Conservation (phyloP, 202 grass and related monocot genomes). For the Musa balbisiana region DNA sequence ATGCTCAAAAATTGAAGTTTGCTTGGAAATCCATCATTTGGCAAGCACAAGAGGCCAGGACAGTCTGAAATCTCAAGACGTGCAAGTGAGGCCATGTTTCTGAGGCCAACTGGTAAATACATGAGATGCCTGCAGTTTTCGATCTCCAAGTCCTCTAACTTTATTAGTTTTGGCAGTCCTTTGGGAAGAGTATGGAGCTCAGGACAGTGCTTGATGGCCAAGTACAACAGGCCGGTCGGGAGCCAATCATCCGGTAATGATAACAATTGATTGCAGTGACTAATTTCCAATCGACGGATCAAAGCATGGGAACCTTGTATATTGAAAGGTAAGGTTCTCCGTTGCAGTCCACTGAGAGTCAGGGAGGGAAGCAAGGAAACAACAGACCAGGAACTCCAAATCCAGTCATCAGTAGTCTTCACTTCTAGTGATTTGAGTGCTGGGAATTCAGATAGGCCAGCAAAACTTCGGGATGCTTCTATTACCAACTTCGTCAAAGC, state of each 20-base stretch:
- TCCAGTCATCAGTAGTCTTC: slow-evolving; percentile 27
- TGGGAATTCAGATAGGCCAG: slow-evolving; percentile 17
- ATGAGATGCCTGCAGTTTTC: slow-evolving; percentile 20
- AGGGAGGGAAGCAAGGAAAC: slow-evolving; percentile 27
- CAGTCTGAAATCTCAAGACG: slow-evolving; percentile 37
- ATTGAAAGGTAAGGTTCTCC: not conserved
- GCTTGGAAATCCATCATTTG: slow-evolving; percentile 25
- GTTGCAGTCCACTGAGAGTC: slow-evolving; percentile 29
- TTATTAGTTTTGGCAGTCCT: slow-evolving; percentile 22
- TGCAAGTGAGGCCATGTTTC: slow-evolving; percentile 18
- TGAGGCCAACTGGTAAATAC: slow-evolving; percentile 26
- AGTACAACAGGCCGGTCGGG: slow-evolving; percentile 5
- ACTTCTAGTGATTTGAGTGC: slow-evolving; percentile 32
- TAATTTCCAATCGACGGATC: slow-evolving; percentile 33
- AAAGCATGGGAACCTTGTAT: not conserved
- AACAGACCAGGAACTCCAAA: slow-evolving; percentile 22
- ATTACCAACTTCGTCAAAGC: too few relatives aligned
- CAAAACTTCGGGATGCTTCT: slow-evolving; percentile 17
- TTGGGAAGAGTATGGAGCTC: slow-evolving; percentile 24
- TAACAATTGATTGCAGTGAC: slow-evolving; percentile 21
- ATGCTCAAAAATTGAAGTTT: slow-evolving; percentile 36
- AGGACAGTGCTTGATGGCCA: slow-evolving; percentile 35
- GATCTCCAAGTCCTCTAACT: slow-evolving; percentile 34
- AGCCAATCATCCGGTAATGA: slow-evolving; percentile 34
- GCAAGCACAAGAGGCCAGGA: slow-evolving; percentile 19